These are phyloP conservation scores for Sedum album DNA, from an alignment of 164 flowering plant species.

Conservation along the genomic window DNA sequence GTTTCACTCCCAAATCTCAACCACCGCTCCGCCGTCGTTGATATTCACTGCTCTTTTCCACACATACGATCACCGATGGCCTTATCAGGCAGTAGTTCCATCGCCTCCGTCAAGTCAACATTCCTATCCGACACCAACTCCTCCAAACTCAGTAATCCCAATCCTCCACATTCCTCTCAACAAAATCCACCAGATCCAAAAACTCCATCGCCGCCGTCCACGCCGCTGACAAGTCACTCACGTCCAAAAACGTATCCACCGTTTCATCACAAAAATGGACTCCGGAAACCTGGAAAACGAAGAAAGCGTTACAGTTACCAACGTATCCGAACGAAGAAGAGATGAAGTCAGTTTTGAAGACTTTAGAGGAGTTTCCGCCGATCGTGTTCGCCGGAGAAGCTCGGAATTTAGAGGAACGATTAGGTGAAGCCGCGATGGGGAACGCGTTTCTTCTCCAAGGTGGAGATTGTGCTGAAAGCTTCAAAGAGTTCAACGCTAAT, in stretches of 20 bases:
- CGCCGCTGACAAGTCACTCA: not conserved
- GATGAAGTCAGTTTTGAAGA: not conserved
- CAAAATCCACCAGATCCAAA: not conserved
- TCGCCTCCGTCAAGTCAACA: not conserved
- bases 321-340: not conserved
- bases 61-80: not conserved
- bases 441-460: not conserved
- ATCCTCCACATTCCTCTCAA: not conserved
- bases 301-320: not conserved
- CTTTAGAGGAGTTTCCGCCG: not conserved
- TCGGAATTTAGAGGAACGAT: not conserved
- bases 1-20: not conserved
- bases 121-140: not conserved
- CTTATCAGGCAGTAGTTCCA: not conserved
- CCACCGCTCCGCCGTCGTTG: not conserved
- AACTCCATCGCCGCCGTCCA: not conserved
- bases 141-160: not conserved
- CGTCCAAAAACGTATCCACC: not conserved
- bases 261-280: not conserved
- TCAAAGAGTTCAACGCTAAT: not conserved
- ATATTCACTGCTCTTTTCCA: not conserved
- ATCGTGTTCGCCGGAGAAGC: not conserved
- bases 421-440: not conserved
- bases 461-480: not conserved
- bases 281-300: not conserved